These are phyloP conservation scores for Laguncularia racemosa DNA, from an alignment of 345 rosid species.

Conservation along the genomic window DNA sequence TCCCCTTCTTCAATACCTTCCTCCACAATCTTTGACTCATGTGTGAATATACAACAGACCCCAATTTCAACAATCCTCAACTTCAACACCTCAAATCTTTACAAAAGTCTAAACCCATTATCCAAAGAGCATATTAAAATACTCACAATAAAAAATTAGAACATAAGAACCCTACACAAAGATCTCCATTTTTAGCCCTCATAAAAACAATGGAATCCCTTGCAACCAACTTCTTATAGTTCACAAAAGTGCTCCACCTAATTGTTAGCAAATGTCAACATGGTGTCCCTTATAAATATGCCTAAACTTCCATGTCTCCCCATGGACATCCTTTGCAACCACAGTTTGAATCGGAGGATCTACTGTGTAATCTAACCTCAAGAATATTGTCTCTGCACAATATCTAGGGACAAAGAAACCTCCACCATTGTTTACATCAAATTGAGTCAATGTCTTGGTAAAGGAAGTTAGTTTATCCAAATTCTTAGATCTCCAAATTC, in stretches of 20 bases:
- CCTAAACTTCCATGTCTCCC: constrained; percentile 87
- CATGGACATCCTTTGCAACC: constrained; percentile 81
- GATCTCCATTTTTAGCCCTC: constrained; percentile 73
- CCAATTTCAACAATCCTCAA: no score
- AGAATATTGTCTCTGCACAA: constrained; percentile 94
- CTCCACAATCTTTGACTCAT: no score
- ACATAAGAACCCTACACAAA: constrained; percentile 84
- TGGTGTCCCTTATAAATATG: constrained; percentile 93
- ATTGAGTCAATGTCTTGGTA: constrained; percentile 87
- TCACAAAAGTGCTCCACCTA: constrained; percentile 94
- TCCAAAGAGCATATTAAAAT: no score
- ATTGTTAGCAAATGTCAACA: constrained; percentile 86
- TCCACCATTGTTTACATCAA: constrained; percentile 97
- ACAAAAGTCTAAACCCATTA: no score
- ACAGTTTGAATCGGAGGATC: constrained; percentile 95
- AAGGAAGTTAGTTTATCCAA: no score
- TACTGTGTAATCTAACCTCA: constrained; percentile 63
- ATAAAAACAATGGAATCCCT: constrained; percentile 90
- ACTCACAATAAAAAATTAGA: no score
- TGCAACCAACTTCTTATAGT: constrained; percentile 86
- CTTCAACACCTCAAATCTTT: no score
- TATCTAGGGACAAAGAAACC: constrained; percentile 96
- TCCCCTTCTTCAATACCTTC: no score
- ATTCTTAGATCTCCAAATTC: constrained; percentile 20
- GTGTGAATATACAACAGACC: no score